Percentiles rank a stretch among this genome's conserved stretches.
Conservation (phyloP, 176 grass and related monocot genomes). For the Avena atlantica region DNA sequence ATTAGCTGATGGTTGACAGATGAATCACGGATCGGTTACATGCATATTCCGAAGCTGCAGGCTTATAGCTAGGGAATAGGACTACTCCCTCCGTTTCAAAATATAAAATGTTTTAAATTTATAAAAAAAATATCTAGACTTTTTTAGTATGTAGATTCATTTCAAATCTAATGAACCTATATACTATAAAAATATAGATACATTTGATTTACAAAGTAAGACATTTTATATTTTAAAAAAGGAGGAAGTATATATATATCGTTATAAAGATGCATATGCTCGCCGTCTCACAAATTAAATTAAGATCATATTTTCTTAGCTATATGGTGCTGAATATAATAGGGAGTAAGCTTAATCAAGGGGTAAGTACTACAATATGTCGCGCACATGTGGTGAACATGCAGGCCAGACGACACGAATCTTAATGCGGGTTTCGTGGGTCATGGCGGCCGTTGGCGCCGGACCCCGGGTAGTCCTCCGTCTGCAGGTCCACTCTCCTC, state of each 20-base stretch:
- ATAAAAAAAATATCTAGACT: too few relatives aligned
- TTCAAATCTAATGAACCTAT: too few relatives aligned
- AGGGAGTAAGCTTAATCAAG: neutral
- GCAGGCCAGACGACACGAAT: neutral
- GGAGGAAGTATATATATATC: neutral
- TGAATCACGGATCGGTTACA: neutral
- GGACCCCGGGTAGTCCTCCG: constrained; percentile 71
- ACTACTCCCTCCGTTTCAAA: too few relatives aligned
- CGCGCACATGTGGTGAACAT: neutral
- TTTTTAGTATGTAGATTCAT: too few relatives aligned
- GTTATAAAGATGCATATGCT: neutral
- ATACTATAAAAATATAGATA: too few relatives aligned
- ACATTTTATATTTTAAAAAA: too few relatives aligned
- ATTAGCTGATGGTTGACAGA: neutral
- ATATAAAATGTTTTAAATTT: too few relatives aligned
- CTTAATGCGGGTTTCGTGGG: constrained; percentile 65
- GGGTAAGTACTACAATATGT: neutral
- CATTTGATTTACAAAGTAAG: too few relatives aligned
- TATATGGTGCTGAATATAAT: neutral
- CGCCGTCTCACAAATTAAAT: constrained; percentile 19
- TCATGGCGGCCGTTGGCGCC: constrained; percentile 73
- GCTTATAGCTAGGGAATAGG: neutral
- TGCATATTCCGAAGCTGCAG: neutral
- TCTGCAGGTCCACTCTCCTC: constrained; percentile 65
- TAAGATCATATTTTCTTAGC: neutral